These are phyloP conservation scores for Penicillium canariense DNA, from an alignment of 495 filamentous ascomycete species.

Conservation along the genomic window DNA sequence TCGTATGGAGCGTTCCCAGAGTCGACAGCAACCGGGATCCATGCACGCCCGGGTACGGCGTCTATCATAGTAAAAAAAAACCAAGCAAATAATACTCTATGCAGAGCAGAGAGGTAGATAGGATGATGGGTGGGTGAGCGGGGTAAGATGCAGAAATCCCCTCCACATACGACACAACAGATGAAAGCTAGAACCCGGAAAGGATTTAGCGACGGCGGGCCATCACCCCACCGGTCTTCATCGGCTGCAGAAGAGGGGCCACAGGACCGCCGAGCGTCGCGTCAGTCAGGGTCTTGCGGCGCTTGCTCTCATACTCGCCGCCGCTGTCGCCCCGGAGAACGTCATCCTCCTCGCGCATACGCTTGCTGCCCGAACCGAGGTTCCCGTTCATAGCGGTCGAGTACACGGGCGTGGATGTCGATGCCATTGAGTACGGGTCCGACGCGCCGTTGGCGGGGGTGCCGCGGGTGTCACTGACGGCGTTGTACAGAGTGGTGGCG, in stretches of 20 bases:
- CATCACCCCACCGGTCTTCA: slow-evolving; percentile 44
- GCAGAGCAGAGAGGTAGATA: slow-evolving; percentile 13
- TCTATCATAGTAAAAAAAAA: slow-evolving; percentile 18
- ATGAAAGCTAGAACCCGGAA: slow-evolving; percentile 10
- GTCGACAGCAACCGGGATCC: slow-evolving; percentile 1
- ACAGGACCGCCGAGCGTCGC: slow-evolving; percentile 49
- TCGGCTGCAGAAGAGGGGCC: slow-evolving; percentile 40
- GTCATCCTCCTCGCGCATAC: slow-evolving; percentile 76
- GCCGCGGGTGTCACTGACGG: slow-evolving; percentile 80
- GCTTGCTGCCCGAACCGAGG: slow-evolving; percentile 63
- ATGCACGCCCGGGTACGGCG: not conserved
- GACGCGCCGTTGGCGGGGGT: slow-evolving; percentile 62
- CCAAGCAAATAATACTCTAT: slow-evolving; percentile 9
- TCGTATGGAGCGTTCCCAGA: slow-evolving; percentile 3
- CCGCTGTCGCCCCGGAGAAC: slow-evolving; percentile 67
- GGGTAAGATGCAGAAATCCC: not conserved
- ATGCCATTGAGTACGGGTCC: slow-evolving; percentile 65
- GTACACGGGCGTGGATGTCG: slow-evolving; percentile 55
- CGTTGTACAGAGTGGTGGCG: slow-evolving; percentile 82
- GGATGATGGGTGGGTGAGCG: not conserved
- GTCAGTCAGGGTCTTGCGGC: slow-evolving; percentile 76
- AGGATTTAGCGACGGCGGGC: slow-evolving; percentile 34
- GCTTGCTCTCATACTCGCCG: slow-evolving; percentile 69
- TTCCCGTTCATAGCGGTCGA: slow-evolving; percentile 64
- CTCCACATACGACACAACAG: not conserved